Percentiles rank a stretch among this genome's conserved stretches.
phyloP scores from a whole-genome alignment of 2,329 filamentous ascomycete genomes.

The Aspergillus fumigatus region DNA sequence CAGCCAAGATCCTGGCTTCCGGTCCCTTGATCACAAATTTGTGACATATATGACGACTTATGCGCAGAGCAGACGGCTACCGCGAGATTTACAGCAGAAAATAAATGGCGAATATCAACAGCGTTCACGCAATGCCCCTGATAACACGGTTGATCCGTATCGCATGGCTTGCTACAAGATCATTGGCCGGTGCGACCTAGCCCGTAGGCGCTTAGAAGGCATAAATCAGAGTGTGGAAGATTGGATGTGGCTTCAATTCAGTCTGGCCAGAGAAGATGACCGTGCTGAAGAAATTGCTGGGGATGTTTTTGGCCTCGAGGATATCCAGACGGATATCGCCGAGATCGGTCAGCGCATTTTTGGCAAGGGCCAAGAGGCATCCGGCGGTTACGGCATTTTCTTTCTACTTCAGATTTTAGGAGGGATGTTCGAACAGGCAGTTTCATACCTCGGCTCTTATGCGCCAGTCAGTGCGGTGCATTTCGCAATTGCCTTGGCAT shows the following conservation, averaged over 20 bases:
- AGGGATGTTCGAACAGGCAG: conserved; percentile 89
- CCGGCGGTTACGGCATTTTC: conserved; percentile 78
- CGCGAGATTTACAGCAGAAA: conserved; percentile 73
- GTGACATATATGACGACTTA: conserved; percentile 82
- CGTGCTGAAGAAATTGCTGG: conserved; percentile 58
- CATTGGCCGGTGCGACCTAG: conserved; percentile 70
- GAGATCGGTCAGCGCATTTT: conserved; percentile 93
- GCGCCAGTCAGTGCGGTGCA: conserved; percentile 92
- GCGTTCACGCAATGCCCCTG: conserved; percentile 74
- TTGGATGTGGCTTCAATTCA: conserved; percentile 65
- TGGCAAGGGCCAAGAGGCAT: conserved; percentile 72
- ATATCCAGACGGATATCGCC: conserved; percentile 72
- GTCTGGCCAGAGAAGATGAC: conserved; percentile 57
- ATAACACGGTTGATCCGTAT: conserved; percentile 88
- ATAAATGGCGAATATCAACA: conserved; percentile 89
- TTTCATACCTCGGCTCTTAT: conserved; percentile 87
- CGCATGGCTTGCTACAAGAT: conserved; percentile 98
- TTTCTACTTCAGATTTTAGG: conserved; percentile 89
- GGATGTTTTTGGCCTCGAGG: conserved; percentile 59
- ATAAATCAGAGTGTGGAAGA: conserved; percentile 60
- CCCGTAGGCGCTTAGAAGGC: conserved; percentile 52
- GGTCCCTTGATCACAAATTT: conserved; percentile 87
- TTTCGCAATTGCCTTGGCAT: conserved; percentile 83
- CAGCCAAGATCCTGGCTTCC: conserved; percentile 72
- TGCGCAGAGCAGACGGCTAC: conserved; percentile 71